Base-by-base conservation (phyloP, 164 flowering plant species). In the Magnolia changhungtana region DNA sequence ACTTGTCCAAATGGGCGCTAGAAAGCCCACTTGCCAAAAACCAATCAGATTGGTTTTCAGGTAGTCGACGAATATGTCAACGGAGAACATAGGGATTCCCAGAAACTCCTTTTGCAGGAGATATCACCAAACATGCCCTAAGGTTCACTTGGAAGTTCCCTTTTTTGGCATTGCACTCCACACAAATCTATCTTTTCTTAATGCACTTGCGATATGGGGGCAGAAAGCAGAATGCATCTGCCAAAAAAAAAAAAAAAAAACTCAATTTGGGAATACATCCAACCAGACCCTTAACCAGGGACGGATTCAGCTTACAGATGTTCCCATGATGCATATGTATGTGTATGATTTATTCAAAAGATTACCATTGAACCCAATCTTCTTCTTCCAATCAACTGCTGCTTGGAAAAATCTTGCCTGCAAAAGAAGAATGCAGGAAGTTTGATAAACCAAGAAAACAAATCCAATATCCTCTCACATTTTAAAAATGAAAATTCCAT, bases 361-460 rank as follows among this genome's bases (percentile, higher is more conserved):
- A 9, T 7, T 37, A 96, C 98, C 99, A 76, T 88, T 94, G 83
- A 92, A 96, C 77, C 98, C 98, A 81, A 96, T 92, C 85, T 94
- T 96, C 84, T 96, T 96, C 89, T 94, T 96, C 79, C 89, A 89
- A 27, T 93, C 92, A 78, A 86, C 95, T 63, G 98, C 93, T 80
- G 90, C 94, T 85, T 91, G 84, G 63, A 92, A 80, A 84, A 96
- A 96, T 63, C 87, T 86, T 78, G 95, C 99, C 98, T 96, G 88
- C 61, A 79, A 37, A 68, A 74, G 13, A 79, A 50, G 31, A n/a
- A 61, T 14, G 9, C 13, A 37, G 29, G 1, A 27, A 27, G 29
- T 27, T 27, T 16, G 71, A 14, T 68, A 19, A 45, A 24, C 19
- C n/a, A 27, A 51, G 31, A 61, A 27, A 45, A 45, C 3, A 67